Conservation (phyloP, 805 yeast genomes). For the Ogataea wickerhamii region DNA sequence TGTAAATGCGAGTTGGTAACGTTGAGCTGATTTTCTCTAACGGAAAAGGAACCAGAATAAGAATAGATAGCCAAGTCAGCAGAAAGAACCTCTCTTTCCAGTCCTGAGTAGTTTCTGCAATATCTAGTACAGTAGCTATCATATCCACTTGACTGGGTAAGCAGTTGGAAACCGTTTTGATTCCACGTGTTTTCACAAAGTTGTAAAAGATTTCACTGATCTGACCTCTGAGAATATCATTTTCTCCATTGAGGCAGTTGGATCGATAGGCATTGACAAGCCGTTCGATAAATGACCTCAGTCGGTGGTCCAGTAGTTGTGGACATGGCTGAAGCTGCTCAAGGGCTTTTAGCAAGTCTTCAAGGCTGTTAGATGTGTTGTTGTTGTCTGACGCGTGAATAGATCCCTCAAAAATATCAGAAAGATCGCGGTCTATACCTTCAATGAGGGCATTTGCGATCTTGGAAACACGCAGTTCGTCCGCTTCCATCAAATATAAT, state of each 20-base stretch:
- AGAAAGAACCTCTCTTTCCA: slow-evolving; percentile 52
- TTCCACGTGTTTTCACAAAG: slow-evolving; percentile 62
- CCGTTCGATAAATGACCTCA: slow-evolving; percentile 33
- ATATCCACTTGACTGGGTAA: slow-evolving; percentile 57
- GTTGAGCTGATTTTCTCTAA: slow-evolving; percentile 37
- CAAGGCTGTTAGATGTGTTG: not conserved
- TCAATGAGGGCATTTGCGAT: slow-evolving; percentile 23
- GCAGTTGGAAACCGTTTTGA: slow-evolving; percentile 55
- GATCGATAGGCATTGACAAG: slow-evolving; percentile 29
- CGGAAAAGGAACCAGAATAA: slow-evolving; percentile 73
- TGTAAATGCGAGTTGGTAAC: slow-evolving; percentile 35
- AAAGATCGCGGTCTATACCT: slow-evolving; percentile 15
- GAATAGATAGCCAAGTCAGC: slow-evolving; percentile 68
- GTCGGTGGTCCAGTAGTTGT: slow-evolving; percentile 42
- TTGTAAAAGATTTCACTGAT: slow-evolving; percentile 46
- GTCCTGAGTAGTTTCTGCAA: slow-evolving; percentile 18
- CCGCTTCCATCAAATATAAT: slow-evolving; percentile 27
- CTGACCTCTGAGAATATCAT: slow-evolving; percentile 8
- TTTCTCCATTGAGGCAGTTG: not conserved
- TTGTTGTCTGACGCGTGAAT: not conserved
- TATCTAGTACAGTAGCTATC: slow-evolving; percentile 36
- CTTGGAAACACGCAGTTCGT: slow-evolving; percentile 30
- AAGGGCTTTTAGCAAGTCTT: slow-evolving; percentile 26
- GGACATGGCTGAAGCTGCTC: slow-evolving; percentile 55
- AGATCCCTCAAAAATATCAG: not conserved